These are phyloP conservation scores for Hymenotorrendiella dingleyae DNA, from an alignment of 2,329 filamentous ascomycete genomes.

Conservation along the genomic window DNA sequence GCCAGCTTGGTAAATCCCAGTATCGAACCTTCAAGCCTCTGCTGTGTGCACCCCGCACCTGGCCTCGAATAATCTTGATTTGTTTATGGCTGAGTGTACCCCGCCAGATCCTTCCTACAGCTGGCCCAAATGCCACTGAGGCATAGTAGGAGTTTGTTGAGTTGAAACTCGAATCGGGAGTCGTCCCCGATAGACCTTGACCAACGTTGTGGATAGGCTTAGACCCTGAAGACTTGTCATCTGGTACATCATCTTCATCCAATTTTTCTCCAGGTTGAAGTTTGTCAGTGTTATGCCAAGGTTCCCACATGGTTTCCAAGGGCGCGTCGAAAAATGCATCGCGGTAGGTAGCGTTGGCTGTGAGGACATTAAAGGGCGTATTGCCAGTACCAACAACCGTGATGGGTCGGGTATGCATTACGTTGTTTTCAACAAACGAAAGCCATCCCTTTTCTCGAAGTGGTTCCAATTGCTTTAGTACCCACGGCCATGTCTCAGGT, in stretches of 20 bases:
- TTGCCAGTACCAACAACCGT: conserved; percentile 66
- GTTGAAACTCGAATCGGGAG: conserved; percentile 37
- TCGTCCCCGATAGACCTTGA: conserved; percentile 39
- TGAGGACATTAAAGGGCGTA: conserved; percentile 51
- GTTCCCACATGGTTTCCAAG: conserved; percentile 39
- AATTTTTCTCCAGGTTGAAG: neutral
- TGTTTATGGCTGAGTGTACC: conserved; percentile 42
- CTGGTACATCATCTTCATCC: conserved; percentile 16
- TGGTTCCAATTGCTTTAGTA: conserved; percentile 50
- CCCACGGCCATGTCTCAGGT: conserved; percentile 43
- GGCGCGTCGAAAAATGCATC: conserved; percentile 65
- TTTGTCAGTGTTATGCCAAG: neutral
- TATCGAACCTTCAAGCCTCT: conserved; percentile 52
- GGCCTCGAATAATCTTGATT: conserved; percentile 37
- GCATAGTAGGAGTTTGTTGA: conserved; percentile 60
- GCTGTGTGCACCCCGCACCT: conserved; percentile 42
- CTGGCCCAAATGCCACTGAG: conserved; percentile 47
- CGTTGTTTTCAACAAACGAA: conserved; percentile 44
- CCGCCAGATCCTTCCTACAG: conserved; percentile 45
- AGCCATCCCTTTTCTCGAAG: conserved; percentile 55
- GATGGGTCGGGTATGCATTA: conserved; percentile 48
- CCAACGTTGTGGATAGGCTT: conserved; percentile 22
- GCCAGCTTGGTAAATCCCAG: conserved; percentile 56
- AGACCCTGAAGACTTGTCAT: conserved; percentile 7
- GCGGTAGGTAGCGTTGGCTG: conserved; percentile 46